Evolutionary conservation across 2,329 filamentous ascomycete genomes (phyloP), one percentile per base, ranked within the genome.

Genomic region (Scytalidium sp.): DNA sequence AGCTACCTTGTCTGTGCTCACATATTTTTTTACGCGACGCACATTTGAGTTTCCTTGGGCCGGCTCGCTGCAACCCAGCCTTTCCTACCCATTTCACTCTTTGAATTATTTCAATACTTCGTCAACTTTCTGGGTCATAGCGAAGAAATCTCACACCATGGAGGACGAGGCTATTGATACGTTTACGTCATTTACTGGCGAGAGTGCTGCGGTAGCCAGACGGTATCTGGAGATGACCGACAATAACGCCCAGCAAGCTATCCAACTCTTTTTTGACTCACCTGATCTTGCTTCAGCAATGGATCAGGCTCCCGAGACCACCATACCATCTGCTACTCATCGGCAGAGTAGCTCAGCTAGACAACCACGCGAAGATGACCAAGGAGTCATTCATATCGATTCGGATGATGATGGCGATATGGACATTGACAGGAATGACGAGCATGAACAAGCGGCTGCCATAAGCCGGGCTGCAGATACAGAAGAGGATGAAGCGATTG

Each of bases 401-500:
- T 88, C 87, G 17, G 88, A 93, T 59, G 85, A 89, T 49, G 86
- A 89, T 29, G 79, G 75, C 57, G 67, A 75, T 29, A 76, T 80
- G 49, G 75, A 75, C 19, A 62, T 67, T 53, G 67, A 65, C 44
- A 67, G 73, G 49, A 61, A 67, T 32, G 67, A 57, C 10, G 53
- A 56, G 11, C 65, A 67, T 23, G 52, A 52, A 6, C 46, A 43
- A 3, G 59, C 58, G 32, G 56, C 58, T 17, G 69, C 68, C 22
- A 70, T 76, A 36, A 71, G 70, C 9, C 71, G 69, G 25, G 70
- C 67, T 3, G 81, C 79, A 15, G 75, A 84, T 42, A 82, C 88
- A 57, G 92, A 97, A 56, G 91, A 96, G 62, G 94, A 99, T 63
- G 92, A 90, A 46, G 92, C 89, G 41, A 93, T 97, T 84, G 94